These are phyloP conservation scores for Komagataella pseudopastoris DNA, from an alignment of 805 yeast genomes.

Conservation along the genomic window DNA sequence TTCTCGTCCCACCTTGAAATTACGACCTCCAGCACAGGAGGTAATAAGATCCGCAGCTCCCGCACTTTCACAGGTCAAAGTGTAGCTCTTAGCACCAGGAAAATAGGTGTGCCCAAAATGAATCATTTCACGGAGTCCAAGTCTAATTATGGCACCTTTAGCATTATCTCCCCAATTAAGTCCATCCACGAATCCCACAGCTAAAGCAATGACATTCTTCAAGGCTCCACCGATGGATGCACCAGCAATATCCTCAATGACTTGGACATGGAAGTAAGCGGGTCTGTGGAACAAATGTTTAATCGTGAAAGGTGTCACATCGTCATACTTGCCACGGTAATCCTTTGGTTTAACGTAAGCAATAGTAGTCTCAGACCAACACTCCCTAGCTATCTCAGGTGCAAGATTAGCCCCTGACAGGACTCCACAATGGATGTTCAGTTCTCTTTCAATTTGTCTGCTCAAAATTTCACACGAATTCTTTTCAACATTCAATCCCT, in stretches of 20 bases:
- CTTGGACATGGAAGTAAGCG: conserved; percentile 85
- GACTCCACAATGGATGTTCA: conserved; percentile 91
- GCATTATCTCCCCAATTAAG: conserved; percentile 99
- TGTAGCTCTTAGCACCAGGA: conserved; percentile 58
- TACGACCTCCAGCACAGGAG: conserved; percentile 96
- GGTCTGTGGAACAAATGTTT: conserved; percentile 91
- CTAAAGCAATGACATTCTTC: conserved; percentile 90
- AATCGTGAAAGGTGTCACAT: conserved; percentile 58
- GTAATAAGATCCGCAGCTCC: conserved; percentile 98
- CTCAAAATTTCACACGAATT: conserved; percentile 79
- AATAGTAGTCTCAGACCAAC: conserved; percentile 96
- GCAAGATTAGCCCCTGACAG: conserved; percentile 96
- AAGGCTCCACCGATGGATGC: conserved; percentile 94
- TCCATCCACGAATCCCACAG: conserved; percentile 96
- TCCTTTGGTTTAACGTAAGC: conserved; percentile 74
- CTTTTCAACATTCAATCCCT: conserved; percentile 84
- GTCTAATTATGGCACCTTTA: conserved; percentile 93
- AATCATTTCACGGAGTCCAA: conserved; percentile 85
- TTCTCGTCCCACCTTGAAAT: conserved; percentile 78
- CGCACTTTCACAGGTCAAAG: conserved; percentile 88
- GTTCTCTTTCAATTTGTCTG: conserved; percentile 60
- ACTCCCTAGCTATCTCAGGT: conserved; percentile 88
- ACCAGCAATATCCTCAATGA: conserved; percentile 88
- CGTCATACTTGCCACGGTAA: conserved; percentile 52
- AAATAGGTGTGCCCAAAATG: conserved; percentile 74